phyloP scores from a whole-genome alignment of 2,329 filamentous ascomycete species.

The Chrysoporthe puriensis region DNA sequence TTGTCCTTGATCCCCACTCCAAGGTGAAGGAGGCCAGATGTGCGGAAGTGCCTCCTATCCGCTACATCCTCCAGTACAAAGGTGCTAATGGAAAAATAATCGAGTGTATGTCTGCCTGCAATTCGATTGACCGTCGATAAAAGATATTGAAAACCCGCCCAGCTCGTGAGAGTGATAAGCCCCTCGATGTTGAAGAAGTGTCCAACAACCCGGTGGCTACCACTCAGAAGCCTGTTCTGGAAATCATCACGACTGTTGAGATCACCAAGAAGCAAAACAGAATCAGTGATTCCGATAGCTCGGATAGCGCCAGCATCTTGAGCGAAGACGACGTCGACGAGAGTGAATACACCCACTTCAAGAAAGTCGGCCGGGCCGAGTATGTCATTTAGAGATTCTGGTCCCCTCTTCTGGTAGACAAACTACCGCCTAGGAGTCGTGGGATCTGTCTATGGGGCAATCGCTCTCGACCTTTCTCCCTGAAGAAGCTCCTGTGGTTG shows the following conservation, averaged over 20 bases:
- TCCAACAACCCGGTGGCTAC: slow-evolving; percentile 29
- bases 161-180: slow-evolving; percentile 45
- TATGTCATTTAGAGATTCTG: not conserved
- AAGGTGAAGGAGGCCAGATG: not conserved
- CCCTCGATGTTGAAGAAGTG: slow-evolving; percentile 36
- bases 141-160: not conserved
- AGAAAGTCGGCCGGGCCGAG: slow-evolving; percentile 39
- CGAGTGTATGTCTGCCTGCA: slow-evolving; percentile 39
- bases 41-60: slow-evolving; percentile 43
- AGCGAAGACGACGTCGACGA: slow-evolving; percentile 29
- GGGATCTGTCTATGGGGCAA: too few relatives aligned
- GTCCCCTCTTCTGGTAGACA: not conserved
- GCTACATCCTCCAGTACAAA: slow-evolving; percentile 47
- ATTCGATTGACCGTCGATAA: not conserved
- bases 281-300: not conserved
- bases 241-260: slow-evolving; percentile 47
- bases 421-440: too few relatives aligned
- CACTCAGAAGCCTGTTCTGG: slow-evolving; percentile 43
- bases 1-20: not conserved
- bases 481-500: not conserved
- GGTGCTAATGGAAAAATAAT: slow-evolving; percentile 39
- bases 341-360: slow-evolving; percentile 33
- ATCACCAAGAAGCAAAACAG: slow-evolving; percentile 27
- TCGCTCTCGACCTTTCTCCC: too few relatives aligned
- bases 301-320: not conserved